Conservation (phyloP, 2,329 filamentous ascomycete species). For the Cytospora chrysosperma region DNA sequence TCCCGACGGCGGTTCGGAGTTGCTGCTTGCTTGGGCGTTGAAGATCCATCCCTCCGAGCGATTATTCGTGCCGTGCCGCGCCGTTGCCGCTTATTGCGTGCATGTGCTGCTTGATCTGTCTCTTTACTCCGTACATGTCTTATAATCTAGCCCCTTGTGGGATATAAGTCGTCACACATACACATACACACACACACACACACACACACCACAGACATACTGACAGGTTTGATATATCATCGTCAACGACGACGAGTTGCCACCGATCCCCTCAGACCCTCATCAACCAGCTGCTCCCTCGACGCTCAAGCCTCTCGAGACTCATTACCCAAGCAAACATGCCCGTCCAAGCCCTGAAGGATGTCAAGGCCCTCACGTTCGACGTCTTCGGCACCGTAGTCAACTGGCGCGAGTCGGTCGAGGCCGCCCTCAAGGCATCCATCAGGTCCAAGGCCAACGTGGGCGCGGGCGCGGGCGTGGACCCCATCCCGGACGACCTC, state of each 20-base stretch:
- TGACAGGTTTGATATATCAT: background rate
- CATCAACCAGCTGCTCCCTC: no score
- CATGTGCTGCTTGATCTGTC: no score
- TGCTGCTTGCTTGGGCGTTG: no score
- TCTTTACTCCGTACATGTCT: no score
- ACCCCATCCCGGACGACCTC: conserved; percentile 47
- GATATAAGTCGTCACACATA: background rate
- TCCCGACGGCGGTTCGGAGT: background rate
- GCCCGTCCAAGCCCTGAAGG: conserved; percentile 14
- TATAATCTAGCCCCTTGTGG: background rate
- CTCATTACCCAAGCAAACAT: conserved; percentile 6
- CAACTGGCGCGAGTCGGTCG: conserved; percentile 71
- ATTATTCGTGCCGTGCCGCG: no score
- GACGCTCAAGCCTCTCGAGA: background rate
- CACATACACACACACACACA: no score
- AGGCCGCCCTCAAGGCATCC: conserved; percentile 53
- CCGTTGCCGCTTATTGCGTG: no score
- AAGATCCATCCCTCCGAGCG: background rate
- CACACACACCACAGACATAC: no score
- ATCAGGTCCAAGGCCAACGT: conserved; percentile 52
- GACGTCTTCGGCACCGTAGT: conserved; percentile 81
- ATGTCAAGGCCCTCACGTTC: conserved; percentile 63
- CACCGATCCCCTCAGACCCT: background rate
- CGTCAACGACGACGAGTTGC: background rate
- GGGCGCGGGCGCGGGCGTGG: conserved; percentile 37